A percentile compares a stretch with the other conserved stretches of the same genome.
Evolutionary conservation across 768 basidiomycete species (phyloP).

Genomic region (Lactarius hatsudake): DNA sequence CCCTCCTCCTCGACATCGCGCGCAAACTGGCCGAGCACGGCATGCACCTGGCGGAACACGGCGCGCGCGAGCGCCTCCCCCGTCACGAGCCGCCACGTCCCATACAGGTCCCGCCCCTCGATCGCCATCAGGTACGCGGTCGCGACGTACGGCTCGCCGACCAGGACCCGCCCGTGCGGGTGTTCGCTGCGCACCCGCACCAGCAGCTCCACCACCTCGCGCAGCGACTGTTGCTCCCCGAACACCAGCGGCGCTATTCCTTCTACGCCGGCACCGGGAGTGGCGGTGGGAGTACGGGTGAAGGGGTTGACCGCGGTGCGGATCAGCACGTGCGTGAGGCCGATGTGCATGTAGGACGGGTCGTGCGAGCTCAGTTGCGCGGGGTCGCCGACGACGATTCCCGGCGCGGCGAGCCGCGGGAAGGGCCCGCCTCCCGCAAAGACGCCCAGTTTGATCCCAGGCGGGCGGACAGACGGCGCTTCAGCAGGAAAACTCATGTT

Average conservation of each 20-base stretch:
- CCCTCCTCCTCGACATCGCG: conserved; percentile 11
- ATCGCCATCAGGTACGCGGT: conserved; percentile 12
- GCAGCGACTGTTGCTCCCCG: neutral
- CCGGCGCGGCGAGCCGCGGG: conserved; percentile 13
- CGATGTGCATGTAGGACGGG: neutral
- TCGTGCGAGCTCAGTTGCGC: neutral
- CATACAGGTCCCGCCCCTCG: conserved; percentile 1
- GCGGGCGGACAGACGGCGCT: conserved; percentile 6
- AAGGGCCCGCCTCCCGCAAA: conserved; percentile 17
- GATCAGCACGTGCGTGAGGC: conserved; percentile 15
- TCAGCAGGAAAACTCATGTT: conserved; percentile 13
- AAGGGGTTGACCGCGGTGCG: neutral
- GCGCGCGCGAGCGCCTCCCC: neutral
- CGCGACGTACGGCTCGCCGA: conserved; percentile 18
- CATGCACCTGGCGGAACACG: conserved; percentile 6
- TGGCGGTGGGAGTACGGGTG: neutral
- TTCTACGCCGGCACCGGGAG: neutral
- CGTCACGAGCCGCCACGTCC: conserved; percentile 13
- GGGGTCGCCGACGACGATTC: conserved; percentile 11
- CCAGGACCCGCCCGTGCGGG: neutral
- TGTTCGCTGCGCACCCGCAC: neutral
- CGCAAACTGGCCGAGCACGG: conserved; percentile 6
- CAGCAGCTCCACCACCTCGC: conserved; percentile 12
- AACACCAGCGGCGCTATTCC: conserved; percentile 1
- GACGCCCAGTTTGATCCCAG: conserved; percentile 11